Percentiles rank a stretch among this genome's conserved stretches.
Evolutionary conservation across 140 eudicot species (phyloP).

Genomic region (Ambrosia hybrid): DNA sequence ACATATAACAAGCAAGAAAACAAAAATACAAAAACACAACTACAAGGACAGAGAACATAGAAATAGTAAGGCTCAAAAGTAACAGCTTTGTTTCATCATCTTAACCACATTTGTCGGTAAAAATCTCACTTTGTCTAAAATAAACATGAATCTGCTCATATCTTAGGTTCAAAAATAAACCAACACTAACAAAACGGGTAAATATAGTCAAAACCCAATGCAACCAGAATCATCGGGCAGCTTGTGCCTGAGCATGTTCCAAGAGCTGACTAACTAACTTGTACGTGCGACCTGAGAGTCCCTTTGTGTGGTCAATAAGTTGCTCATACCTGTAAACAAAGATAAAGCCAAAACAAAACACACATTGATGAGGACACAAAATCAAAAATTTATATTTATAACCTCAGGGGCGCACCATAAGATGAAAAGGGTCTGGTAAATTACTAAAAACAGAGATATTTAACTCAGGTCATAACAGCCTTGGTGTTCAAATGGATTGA

Average conservation of each 20-base stretch:
- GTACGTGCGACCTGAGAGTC: slow-evolving; percentile 79
- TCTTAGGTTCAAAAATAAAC: slow-evolving; percentile 16
- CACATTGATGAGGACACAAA: neutral
- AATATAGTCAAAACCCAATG: slow-evolving; percentile 19
- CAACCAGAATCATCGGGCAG: slow-evolving; percentile 49
- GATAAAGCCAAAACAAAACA: neutral
- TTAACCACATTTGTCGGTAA: slow-evolving; percentile 13
- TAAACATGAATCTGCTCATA: slow-evolving; percentile 21
- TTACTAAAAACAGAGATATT: too few relatives aligned
- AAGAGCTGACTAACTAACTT: slow-evolving; percentile 76
- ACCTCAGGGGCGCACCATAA: too few relatives aligned
- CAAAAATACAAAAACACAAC: neutral
- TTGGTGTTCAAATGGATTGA: too few relatives aligned
- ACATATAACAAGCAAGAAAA: neutral
- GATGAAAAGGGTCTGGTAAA: too few relatives aligned
- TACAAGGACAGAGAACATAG: neutral
- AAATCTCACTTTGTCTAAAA: slow-evolving; percentile 4
- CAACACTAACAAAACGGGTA: slow-evolving; percentile 12
- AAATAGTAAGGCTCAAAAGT: neutral
- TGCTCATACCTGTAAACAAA: slow-evolving; percentile 77
- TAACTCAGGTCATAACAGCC: too few relatives aligned
- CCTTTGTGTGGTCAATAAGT: slow-evolving; percentile 93
- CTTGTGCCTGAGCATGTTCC: slow-evolving; percentile 78
- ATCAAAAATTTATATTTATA: too few relatives aligned
- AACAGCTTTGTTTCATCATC: slow-evolving; percentile 12